These are phyloP conservation scores for Colletotrichum phormii DNA, from an alignment of 2,329 filamentous ascomycete genomes.

Conservation along the genomic window DNA sequence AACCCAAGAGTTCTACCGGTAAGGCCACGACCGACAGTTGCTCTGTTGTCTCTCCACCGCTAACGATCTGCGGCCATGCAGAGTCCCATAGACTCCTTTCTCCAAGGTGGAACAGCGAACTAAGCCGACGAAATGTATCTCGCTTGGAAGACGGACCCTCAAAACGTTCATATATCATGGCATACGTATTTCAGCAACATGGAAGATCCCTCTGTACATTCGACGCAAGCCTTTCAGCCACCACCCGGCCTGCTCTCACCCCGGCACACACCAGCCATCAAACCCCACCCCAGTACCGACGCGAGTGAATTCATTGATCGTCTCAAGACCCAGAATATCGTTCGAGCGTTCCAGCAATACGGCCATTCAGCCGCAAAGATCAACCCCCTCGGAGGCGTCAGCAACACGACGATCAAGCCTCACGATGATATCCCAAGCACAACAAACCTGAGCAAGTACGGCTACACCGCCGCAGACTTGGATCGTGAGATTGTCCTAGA, in stretches of 20 bases:
- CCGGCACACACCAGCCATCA: constrained; percentile 75
- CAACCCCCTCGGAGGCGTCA: constrained; percentile 92
- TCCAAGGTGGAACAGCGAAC: constrained; percentile 95
- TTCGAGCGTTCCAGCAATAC: constrained; percentile 96
- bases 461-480: constrained; percentile 92
- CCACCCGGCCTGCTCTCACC: constrained; percentile 91
- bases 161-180: constrained; percentile 97
- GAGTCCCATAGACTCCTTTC: constrained; percentile 79
- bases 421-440: constrained; percentile 82
- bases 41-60: not conserved
- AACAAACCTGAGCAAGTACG: constrained; percentile 90
- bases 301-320: constrained; percentile 89
- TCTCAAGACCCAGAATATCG: constrained; percentile 95
- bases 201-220: constrained; percentile 96
- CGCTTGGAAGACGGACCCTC: constrained; percentile 92
- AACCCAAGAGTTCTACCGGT: not conserved
- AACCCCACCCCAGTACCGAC: constrained; percentile 74
- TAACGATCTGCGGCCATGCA: not conserved
- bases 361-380: constrained; percentile 98
- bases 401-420: constrained; percentile 85
- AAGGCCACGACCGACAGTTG: rapidly evolving
- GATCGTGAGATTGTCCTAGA: constrained; percentile 91
- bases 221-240: constrained; percentile 95
- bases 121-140: constrained; percentile 99
- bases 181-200: constrained; percentile 99